Evolutionary conservation across 495 filamentous ascomycete genomes (phyloP).

Genomic region (Venustampulla echinocandica): DNA sequence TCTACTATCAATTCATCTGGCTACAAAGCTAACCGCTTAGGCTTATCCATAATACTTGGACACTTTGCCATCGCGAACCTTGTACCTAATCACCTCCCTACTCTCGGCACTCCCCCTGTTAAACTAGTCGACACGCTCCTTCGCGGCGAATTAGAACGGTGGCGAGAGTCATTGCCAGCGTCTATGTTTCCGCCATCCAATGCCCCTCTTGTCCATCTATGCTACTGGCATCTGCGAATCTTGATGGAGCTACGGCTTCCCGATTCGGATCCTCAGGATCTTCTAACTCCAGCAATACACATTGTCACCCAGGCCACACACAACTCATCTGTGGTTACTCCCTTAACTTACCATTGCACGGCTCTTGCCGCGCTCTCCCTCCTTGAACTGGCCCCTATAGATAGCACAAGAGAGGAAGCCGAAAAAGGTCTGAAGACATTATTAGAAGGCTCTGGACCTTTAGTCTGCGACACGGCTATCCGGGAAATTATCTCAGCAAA

Average conservation of each 20-base stretch:
- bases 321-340: constrained; percentile 47
- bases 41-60: constrained; percentile 35
- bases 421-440: constrained; percentile 24
- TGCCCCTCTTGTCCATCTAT: constrained; percentile 50
- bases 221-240: constrained; percentile 66
- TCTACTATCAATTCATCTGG: constrained; percentile 15
- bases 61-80: constrained; percentile 31
- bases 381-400: constrained; percentile 48
- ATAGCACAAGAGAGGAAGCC: constrained; percentile 26
- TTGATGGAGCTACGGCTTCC: constrained; percentile 50
- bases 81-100: constrained; percentile 18
- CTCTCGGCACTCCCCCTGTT: not conserved
- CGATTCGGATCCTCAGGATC: constrained; percentile 46
- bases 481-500: constrained; percentile 37
- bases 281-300: constrained; percentile 54
- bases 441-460: constrained; percentile 14
- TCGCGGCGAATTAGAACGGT: constrained; percentile 31
- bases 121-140: constrained; percentile 3
- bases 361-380: constrained; percentile 61
- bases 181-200: constrained; percentile 26
- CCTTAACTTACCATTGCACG: constrained; percentile 66
- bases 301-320: constrained; percentile 45
- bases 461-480: constrained; percentile 25
- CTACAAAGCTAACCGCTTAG: constrained; percentile 6
- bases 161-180: constrained; percentile 36